phyloP scores from a whole-genome alignment of 208 protist genomes.

The Leishmania aethiopica region DNA sequence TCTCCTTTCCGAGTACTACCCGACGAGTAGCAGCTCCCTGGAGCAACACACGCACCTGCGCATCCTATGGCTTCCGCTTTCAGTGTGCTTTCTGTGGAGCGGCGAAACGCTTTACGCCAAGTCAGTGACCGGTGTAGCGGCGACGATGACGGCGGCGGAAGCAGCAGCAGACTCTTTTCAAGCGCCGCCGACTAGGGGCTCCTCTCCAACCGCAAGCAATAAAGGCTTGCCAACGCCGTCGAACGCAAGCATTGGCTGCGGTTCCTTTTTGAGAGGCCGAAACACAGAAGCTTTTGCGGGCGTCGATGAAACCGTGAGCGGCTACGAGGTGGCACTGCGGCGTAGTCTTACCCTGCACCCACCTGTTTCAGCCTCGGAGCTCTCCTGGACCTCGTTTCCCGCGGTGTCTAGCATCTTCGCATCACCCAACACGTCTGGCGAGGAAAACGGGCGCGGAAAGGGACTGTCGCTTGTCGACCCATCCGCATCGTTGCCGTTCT shows the following conservation, averaged over 20 bases:
- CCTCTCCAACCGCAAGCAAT: conserved; percentile 7
- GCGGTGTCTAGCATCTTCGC: not conserved
- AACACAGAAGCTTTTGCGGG: conserved; percentile 15
- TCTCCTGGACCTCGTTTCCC: conserved; percentile 26
- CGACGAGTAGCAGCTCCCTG: conserved; percentile 58
- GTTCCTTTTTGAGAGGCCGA: conserved; percentile 13
- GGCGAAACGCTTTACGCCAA: conserved; percentile 17
- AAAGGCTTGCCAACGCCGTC: conserved; percentile 4
- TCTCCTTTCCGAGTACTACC: conserved; percentile 37
- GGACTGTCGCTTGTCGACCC: not conserved
- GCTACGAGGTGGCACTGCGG: conserved; percentile 33
- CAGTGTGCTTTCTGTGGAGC: conserved; percentile 45
- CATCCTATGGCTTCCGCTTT: conserved; percentile 80
- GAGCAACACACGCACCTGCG: conserved; percentile 58
- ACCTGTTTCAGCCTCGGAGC: conserved; percentile 10
- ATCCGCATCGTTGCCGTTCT: conserved; percentile 38
- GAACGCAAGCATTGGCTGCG: conserved; percentile 3
- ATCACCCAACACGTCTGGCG: conserved; percentile 11
- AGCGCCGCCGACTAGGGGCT: not conserved
- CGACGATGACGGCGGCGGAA: not conserved
- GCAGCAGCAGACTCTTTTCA: not conserved
- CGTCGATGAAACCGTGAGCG: conserved; percentile 28
- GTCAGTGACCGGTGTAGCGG: not conserved
- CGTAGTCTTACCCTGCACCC: conserved; percentile 28
- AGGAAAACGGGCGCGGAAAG: not conserved